Evolutionary conservation across 2,329 filamentous ascomycete species (phyloP), one percentile per base, ranked within the genome.

Genomic region (Cadophora malorum): DNA sequence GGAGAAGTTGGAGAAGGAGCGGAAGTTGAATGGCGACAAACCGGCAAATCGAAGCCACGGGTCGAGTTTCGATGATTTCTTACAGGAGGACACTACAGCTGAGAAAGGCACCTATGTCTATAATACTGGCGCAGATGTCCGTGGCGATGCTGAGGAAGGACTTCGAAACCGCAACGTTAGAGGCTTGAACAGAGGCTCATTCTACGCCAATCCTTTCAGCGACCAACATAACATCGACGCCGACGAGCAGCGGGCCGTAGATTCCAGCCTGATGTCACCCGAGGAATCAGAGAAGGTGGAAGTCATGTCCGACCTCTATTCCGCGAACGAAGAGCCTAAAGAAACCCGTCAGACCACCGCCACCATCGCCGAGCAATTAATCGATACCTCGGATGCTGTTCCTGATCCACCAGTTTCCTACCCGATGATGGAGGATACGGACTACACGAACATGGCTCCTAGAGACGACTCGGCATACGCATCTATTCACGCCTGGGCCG

Each of bases 401-500:
- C 68, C 73, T 16, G 73, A 75, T 41, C 70, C 72, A 68, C 71
- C 72, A 47, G 64, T 74, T 31, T 73, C 74, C 19, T 69, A 70
- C n/a, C 75, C 76, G 10, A 70, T 65, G 10, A 67, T 70, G 14
- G 75, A 76, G 52, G 67, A 82, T 25, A 78, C 74, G 6, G 76
- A 80, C 7, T 79, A 85, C 68, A 84, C 86, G 72, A 86, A 81
- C 77, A 83, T 85, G 80, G 84, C 85, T 0, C 83, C 84, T 9
- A 81, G 85, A 71, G 76, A 80, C 1, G 70, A 76, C 45, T 82
- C 84, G 16, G 83, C 85, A 1, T 89, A 85, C 74, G 84, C 84
- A 56, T 88, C 86, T 1, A 90, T 90, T 71, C 86, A 90, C 74
- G 88, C 88, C 0, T 90, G 88, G 88, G 87, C 88, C 0, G 83